Evolutionary conservation across 176 grass and related monocot genomes (phyloP).

Genomic region (Aegilops bicornis): DNA sequence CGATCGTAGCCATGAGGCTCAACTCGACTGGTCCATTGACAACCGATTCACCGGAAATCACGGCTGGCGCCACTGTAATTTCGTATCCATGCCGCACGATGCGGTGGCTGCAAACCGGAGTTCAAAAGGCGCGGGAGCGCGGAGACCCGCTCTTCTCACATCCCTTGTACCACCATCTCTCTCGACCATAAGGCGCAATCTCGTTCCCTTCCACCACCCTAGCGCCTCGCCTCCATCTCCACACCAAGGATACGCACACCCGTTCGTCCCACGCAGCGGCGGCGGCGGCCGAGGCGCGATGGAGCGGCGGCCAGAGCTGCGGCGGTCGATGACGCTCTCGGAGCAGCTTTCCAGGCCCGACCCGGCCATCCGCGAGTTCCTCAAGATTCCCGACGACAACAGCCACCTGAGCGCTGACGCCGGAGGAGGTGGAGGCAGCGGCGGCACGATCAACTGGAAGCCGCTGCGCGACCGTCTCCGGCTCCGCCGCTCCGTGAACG

Average conservation of each 20-base stretch:
- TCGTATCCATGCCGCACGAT: background rate
- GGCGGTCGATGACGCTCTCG: constrained; percentile 61
- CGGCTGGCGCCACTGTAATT: constrained; percentile 4
- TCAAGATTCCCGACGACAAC: constrained; percentile 34
- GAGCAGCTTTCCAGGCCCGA: constrained; percentile 60
- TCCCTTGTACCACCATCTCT: background rate
- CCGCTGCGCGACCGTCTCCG: constrained; percentile 61
- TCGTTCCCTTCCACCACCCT: background rate
- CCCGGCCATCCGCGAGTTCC: constrained; percentile 39
- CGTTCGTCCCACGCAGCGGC: background rate
- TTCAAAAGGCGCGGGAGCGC: constrained; percentile 34
- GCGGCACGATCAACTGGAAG: constrained; percentile 56
- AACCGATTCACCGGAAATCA: background rate
- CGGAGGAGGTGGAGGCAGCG: background rate
- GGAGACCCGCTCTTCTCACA: constrained; percentile 23
- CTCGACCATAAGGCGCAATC: constrained; percentile 21
- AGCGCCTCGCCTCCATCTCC: background rate
- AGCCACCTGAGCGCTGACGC: background rate
- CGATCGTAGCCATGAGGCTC: background rate
- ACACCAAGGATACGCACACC: background rate
- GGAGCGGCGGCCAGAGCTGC: constrained; percentile 44
- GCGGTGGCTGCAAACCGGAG: background rate
- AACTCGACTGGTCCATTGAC: background rate
- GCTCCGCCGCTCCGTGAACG: constrained; percentile 36
- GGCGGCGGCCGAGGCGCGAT: constrained; percentile 18